A percentile compares a stretch with the other conserved stretches of the same genome.
These are phyloP conservation scores for Erythrobasidium hasegawianum DNA, from an alignment of 1,284 basidiomycete species.

Conservation along the genomic window DNA sequence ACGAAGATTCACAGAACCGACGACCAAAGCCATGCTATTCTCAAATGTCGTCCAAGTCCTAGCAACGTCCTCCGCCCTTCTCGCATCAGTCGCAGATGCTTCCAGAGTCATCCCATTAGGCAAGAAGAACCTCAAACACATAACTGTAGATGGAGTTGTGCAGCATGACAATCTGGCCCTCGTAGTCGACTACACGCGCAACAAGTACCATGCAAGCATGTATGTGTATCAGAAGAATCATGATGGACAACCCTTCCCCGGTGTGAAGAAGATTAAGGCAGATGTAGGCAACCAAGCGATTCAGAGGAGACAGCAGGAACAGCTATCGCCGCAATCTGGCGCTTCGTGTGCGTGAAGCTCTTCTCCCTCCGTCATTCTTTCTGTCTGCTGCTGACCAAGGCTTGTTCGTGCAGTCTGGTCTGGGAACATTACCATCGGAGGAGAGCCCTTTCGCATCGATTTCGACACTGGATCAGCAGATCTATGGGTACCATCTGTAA, in stretches of 20 bases:
- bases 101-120: conserved; percentile 4
- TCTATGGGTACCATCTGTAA: conserved; percentile 45
- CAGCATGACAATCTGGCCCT: conserved; percentile 26
- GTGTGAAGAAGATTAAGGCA: conserved; percentile 1
- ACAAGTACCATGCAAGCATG: conserved; percentile 21
- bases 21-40: conserved; percentile 10
- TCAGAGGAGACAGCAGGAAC: conserved; percentile 13
- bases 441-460: conserved; percentile 41
- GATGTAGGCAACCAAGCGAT: conserved; percentile 6
- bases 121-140: conserved; percentile 12
- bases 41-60: conserved; percentile 7
- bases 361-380: too few species aligned
- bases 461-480: conserved; percentile 46
- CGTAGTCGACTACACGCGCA: conserved; percentile 26
- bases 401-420: conserved; percentile 40
- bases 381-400: neutral
- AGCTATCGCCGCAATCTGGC: conserved; percentile 23
- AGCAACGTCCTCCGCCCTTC: conserved; percentile 7
- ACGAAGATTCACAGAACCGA: neutral
- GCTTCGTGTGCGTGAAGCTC: conserved; percentile 11
- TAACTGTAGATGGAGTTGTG: conserved; percentile 17
- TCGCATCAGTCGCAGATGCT: conserved; percentile 3
- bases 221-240: conserved; percentile 19
- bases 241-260: conserved; percentile 22
- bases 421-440: conserved; percentile 41